Base-by-base conservation (phyloP, 345 rosid genomes). In the Camelina sativa region DNA sequence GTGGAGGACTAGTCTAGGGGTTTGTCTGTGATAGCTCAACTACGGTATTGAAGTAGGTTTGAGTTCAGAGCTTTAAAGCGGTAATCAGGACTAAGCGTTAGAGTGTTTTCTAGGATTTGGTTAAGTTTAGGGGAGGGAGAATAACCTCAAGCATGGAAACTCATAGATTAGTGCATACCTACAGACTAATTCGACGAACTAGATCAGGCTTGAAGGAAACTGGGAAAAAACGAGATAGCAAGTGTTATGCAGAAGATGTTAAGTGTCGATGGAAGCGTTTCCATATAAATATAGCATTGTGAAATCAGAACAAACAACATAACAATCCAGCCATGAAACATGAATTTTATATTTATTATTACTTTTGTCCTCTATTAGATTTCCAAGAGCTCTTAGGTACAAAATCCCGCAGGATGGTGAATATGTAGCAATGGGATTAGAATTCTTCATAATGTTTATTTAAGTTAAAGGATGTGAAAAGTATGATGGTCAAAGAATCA, bases 301-400 rank as follows among this genome's bases (percentile, higher is more conserved):
- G 65, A 61, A 76, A 46, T 47, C 28, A 19, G 47, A 25, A 57
- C 12, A 35, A 63, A 62, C 12, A 56, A 70, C 40, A 65, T 44
- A 51, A 59, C 40, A 48, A 64, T 17, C 17, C 13, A 64, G 28
- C 41, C 67, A 71, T 64, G 61, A 48, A 40, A 30, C 28, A 48
- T 25, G 68, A 58, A 72, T n/a, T 47, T 12, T 75, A 69, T 72
- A 72, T 28, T 37, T 65, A 65, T 58, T 17, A 30, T 40, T 38
- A 20, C 38, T 68, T 59, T 59, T 46, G 66, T 17, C 32, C 40
- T 56, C 23, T 57, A 40, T 65, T 43, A 22, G 43, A 38, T 65
- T 65, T 77, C 48, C 58, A 77, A 50, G 63, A 58, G 73, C 57
- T 51, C 25, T 16, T 66, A 66, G 48, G 25, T 66, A 78, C 81